Evolutionary conservation across 768 basidiomycete genomes (phyloP).

Genomic region (Boletus pseudopeckii): DNA sequence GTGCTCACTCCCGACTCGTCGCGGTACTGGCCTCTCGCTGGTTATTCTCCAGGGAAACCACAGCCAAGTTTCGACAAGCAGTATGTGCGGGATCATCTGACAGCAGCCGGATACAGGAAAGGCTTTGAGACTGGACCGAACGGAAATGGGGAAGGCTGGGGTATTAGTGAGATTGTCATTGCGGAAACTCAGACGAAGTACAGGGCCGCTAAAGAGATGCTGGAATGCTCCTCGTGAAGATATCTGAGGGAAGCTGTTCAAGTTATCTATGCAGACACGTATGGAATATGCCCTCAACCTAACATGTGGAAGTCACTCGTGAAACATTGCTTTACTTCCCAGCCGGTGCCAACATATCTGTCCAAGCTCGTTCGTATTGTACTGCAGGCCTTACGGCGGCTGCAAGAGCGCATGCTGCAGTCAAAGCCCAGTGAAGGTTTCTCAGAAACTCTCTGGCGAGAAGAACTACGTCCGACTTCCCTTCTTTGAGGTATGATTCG

Average conservation of each 20-base stretch:
- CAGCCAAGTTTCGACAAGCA: conserved; percentile 98
- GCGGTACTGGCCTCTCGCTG: conserved; percentile 86
- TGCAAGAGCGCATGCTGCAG: conserved; percentile 60
- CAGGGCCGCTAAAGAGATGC: conserved; percentile 64
- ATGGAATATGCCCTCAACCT: background rate
- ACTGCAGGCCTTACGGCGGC: conserved; percentile 64
- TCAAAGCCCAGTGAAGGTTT: conserved; percentile 61
- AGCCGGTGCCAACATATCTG: conserved; percentile 31
- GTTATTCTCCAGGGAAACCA: conserved; percentile 66
- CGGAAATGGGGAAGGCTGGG: conserved; percentile 72
- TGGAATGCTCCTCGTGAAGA: conserved; percentile 36
- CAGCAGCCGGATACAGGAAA: conserved; percentile 65
- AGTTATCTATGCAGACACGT: conserved; percentile 4
- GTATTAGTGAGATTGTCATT: conserved; percentile 72
- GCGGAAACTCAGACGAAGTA: conserved; percentile 77
- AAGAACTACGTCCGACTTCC: conserved; percentile 66
- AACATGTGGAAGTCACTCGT: background rate
- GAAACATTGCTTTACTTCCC: background rate
- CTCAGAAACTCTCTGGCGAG: conserved; percentile 47
- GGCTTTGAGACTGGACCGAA: conserved; percentile 74
- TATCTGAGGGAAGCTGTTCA: background rate
- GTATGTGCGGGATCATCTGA: conserved; percentile 89
- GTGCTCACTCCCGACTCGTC: conserved; percentile 97
- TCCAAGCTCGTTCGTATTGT: conserved; percentile 67
- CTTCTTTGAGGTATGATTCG: conserved; percentile 59